Conservation (phyloP, 352 stramenopile genomes). For the Phytophthora sansomeana region DNA sequence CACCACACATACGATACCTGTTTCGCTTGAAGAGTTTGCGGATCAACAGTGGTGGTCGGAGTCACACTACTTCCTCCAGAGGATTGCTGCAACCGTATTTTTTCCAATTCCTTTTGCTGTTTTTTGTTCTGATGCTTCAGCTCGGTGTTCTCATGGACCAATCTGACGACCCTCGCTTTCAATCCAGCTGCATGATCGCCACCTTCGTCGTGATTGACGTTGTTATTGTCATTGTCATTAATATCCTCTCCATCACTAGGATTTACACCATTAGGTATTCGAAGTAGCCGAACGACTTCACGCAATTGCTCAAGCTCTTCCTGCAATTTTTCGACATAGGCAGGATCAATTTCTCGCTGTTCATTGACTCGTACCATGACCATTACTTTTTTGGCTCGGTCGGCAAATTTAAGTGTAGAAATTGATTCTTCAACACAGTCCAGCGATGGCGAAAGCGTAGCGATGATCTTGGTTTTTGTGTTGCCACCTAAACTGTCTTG, state of each 20-base stretch:
- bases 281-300: slow-evolving; percentile 62
- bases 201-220: slow-evolving; percentile 30
- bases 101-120: slow-evolving; percentile 67
- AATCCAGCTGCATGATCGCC: slow-evolving; percentile 25
- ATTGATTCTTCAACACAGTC: slow-evolving; percentile 93
- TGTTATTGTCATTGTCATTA: slow-evolving; percentile 25
- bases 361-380: slow-evolving; percentile 87
- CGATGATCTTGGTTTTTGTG: slow-evolving; percentile 93
- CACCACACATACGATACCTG: slow-evolving; percentile 24
- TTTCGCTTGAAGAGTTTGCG: slow-evolving; percentile 40
- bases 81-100: slow-evolving; percentile 40
- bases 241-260: slow-evolving; percentile 11
- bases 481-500: slow-evolving; percentile 90
- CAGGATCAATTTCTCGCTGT: slow-evolving; percentile 84
- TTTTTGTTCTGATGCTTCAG: slow-evolving; percentile 67
- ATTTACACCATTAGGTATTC: slow-evolving; percentile 17
- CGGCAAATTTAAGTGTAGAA: slow-evolving; percentile 94
- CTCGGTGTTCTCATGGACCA: slow-evolving; percentile 76
- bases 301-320: slow-evolving; percentile 85
- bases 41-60: slow-evolving; percentile 18
- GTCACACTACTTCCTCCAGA: background rate
- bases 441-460: slow-evolving; percentile 86
- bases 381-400: slow-evolving; percentile 93
- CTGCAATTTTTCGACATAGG: slow-evolving; percentile 90
- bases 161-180: slow-evolving; percentile 45